phyloP scores from a whole-genome alignment of 345 rosid species.

The Passiflora organensis region DNA sequence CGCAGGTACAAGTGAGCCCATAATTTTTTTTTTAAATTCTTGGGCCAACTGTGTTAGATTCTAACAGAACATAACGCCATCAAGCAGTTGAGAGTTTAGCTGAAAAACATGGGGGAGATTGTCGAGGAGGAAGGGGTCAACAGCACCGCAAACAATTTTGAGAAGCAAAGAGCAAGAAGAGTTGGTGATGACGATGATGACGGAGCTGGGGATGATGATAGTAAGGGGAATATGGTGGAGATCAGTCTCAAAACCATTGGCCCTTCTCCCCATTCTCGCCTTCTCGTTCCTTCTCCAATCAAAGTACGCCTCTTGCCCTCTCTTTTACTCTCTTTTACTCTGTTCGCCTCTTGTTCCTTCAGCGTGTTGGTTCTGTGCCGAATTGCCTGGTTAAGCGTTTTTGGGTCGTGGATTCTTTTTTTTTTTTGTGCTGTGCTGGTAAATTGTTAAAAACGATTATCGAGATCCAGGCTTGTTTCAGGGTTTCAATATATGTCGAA shows the following conservation, averaged over 20 bases:
- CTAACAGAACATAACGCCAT: too few relatives aligned
- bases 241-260: conserved; percentile 66
- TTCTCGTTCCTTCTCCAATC: conserved; percentile 50
- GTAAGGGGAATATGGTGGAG: conserved; percentile 29
- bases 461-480: too few relatives aligned
- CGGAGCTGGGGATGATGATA: too few relatives aligned
- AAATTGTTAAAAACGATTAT: background rate
- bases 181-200: background rate
- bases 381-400: background rate
- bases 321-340: conserved; percentile 2
- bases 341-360: background rate
- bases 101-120: conserved; percentile 25
- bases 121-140: conserved; percentile 16
- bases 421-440: background rate
- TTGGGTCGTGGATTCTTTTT: background rate
- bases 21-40: too few relatives aligned
- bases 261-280: conserved; percentile 66
- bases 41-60: too few relatives aligned
- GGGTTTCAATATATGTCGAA: too few relatives aligned
- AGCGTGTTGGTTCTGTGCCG: background rate
- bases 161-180: too few relatives aligned
- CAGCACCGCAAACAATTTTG: background rate
- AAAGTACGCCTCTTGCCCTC: conserved; percentile 34
- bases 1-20: too few relatives aligned
- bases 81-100: too few relatives aligned